phyloP scores from a whole-genome alignment of 768 basidiomycete genomes.

The Lactarius tabidus region DNA sequence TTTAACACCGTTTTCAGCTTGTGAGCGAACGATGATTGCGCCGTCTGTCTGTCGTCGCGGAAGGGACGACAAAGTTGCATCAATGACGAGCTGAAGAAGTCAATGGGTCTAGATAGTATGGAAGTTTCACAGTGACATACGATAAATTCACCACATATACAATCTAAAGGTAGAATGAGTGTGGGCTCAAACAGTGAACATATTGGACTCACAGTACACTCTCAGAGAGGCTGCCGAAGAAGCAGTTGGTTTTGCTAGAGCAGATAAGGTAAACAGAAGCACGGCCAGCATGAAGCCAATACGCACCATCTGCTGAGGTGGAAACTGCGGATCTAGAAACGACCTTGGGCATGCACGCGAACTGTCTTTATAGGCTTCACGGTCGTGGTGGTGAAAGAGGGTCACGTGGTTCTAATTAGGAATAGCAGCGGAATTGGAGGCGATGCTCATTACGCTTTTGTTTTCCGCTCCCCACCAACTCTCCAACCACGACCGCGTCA shows the following conservation, averaged over 20 bases:
- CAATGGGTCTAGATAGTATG: not conserved
- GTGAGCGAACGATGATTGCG: slow-evolving; percentile 73
- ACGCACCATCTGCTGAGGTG: slow-evolving; percentile 77
- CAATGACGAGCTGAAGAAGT: slow-evolving; percentile 65
- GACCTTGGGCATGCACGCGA: slow-evolving; percentile 76
- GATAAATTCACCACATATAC: slow-evolving; percentile 85
- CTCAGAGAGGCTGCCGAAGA: slow-evolving; percentile 73
- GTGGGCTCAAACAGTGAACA: slow-evolving; percentile 11
- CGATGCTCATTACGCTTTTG: slow-evolving; percentile 24
- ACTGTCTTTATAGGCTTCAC: not conserved
- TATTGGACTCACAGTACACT: slow-evolving; percentile 64
- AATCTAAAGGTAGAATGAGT: slow-evolving; percentile 46
- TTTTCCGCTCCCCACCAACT: slow-evolving; percentile 27
- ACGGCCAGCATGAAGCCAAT: not conserved
- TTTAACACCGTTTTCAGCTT: slow-evolving; percentile 53
- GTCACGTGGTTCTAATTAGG: slow-evolving; percentile 21
- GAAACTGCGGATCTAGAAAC: slow-evolving; percentile 86
- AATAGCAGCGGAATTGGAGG: slow-evolving; percentile 4
- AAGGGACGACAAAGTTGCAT: slow-evolving; percentile 63
- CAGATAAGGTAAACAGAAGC: slow-evolving; percentile 5
- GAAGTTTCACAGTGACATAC: slow-evolving; percentile 38
- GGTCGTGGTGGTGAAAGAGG: not conserved
- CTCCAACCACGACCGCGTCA: slow-evolving; percentile 34
- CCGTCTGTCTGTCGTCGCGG: slow-evolving; percentile 75
- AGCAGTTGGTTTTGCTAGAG: slow-evolving; percentile 68